Percentiles rank a stretch among this genome's conserved stretches.
These are phyloP conservation scores for Diaporthe australafricana DNA, from an alignment of 2,329 filamentous ascomycete genomes.

Conservation along the genomic window DNA sequence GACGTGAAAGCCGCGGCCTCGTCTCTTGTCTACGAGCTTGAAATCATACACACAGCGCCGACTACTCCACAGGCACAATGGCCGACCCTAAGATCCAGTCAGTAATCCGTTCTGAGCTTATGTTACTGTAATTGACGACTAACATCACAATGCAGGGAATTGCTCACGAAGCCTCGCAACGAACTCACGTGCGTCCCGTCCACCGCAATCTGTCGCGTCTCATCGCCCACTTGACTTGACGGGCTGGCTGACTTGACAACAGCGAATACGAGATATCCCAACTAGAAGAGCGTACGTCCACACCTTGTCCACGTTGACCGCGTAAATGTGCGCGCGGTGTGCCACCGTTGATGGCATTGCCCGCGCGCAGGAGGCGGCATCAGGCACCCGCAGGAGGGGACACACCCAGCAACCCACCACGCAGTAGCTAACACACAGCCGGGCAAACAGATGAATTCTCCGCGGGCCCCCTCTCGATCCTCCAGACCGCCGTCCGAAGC, in stretches of 20 bases:
- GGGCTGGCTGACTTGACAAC: slow-evolving; percentile 30
- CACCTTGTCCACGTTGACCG: background rate
- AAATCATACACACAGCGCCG: slow-evolving; percentile 35
- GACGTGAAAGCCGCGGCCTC: slow-evolving; percentile 23
- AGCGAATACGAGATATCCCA: slow-evolving; percentile 93
- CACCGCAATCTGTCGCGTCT: slow-evolving; percentile 25
- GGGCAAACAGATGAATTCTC: slow-evolving; percentile 65
- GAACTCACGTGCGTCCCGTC: slow-evolving; percentile 85
- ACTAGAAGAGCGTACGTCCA: slow-evolving; percentile 49
- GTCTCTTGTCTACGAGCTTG: slow-evolving; percentile 4
- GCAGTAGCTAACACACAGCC: slow-evolving; percentile 32
- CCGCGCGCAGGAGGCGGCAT: background rate
- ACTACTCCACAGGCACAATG: slow-evolving; percentile 55
- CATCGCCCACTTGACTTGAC: slow-evolving; percentile 9
- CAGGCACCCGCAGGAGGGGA: too few species aligned
- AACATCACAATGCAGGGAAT: slow-evolving; percentile 72
- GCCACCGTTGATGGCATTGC: background rate
- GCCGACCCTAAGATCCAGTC: slow-evolving; percentile 80
- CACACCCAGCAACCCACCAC: background rate
- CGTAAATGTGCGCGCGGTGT: background rate
- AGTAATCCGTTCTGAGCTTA: slow-evolving; percentile 43
- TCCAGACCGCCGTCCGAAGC: slow-evolving; percentile 94
- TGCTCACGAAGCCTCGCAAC: slow-evolving; percentile 86
- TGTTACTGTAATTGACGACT: slow-evolving; percentile 11
- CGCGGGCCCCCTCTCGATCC: slow-evolving; percentile 78